These are phyloP conservation scores for Fomitopsis pulvina DNA, from an alignment of 768 basidiomycete genomes.

Conservation along the genomic window DNA sequence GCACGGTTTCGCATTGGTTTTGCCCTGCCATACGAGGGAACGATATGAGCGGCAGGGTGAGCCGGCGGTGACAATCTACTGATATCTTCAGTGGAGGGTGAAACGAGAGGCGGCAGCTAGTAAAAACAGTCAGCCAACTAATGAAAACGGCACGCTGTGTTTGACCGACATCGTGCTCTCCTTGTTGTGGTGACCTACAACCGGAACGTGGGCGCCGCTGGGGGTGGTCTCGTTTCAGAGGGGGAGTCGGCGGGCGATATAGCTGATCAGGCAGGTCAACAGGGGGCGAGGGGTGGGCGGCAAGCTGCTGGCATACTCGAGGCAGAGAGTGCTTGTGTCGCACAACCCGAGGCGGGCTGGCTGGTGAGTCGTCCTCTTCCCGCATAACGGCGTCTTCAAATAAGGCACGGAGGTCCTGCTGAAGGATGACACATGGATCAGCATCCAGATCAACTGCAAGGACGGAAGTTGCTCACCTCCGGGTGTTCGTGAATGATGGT, in stretches of 20 bases:
- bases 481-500: background rate
- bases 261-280: conserved; percentile 9
- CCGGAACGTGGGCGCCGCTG: background rate
- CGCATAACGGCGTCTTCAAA: background rate
- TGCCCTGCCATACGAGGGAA: background rate
- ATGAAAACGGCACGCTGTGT: background rate
- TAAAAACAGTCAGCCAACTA: background rate
- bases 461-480: background rate
- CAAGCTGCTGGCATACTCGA: conserved; percentile 8
- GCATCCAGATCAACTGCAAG: background rate
- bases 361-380: background rate
- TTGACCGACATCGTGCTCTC: background rate
- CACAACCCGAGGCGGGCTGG: conserved; percentile 3
- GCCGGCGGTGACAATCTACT: background rate
- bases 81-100: no score
- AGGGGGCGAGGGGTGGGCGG: background rate
- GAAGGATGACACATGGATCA: background rate
- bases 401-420: background rate
- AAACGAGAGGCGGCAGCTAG: no score
- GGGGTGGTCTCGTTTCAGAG: conserved; percentile 17
- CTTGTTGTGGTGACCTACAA: background rate
- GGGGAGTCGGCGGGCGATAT: conserved; percentile 29
- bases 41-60: background rate
- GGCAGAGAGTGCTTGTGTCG: conserved; percentile 14
- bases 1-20: background rate